phyloP scores from a whole-genome alignment of 768 basidiomycete species.

The Amanita jacksonii region DNA sequence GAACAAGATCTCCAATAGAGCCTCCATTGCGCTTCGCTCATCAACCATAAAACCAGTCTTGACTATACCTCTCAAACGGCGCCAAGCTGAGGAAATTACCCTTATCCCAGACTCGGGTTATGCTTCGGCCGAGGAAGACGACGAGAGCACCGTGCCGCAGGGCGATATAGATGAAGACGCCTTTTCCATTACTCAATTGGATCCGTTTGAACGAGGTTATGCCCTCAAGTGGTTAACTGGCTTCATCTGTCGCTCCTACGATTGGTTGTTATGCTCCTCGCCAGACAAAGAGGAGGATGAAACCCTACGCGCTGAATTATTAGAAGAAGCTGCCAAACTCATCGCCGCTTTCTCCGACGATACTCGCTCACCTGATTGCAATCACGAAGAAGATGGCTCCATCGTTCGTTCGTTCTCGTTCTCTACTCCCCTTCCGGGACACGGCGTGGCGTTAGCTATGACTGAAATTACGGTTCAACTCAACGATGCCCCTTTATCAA shows the following conservation, averaged over 20 bases:
- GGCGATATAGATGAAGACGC: constrained; percentile 6
- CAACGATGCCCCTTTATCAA: constrained; percentile 58
- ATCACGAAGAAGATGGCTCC: constrained; percentile 28
- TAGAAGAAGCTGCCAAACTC: constrained; percentile 52
- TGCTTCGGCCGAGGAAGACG: constrained; percentile 62
- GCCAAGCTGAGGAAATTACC: not conserved
- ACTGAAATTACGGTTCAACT: constrained; percentile 39
- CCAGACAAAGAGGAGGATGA: constrained; percentile 25
- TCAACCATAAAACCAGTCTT: constrained; percentile 16
- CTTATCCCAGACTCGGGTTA: constrained; percentile 65
- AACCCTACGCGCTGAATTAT: constrained; percentile 24
- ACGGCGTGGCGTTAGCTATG: constrained; percentile 1
- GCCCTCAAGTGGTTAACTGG: constrained; percentile 71
- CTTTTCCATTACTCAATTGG: constrained; percentile 37
- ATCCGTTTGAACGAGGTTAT: constrained; percentile 56
- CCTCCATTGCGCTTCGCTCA: constrained; percentile 25
- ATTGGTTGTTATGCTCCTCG: constrained; percentile 30
- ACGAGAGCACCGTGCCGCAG: constrained; percentile 24
- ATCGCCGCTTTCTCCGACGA: constrained; percentile 41
- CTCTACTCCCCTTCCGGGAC: constrained; percentile 14
- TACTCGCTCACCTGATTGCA: constrained; percentile 20
- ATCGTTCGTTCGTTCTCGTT: constrained; percentile 49
- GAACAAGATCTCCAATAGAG: constrained; percentile 19
- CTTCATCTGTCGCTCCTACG: constrained; percentile 50
- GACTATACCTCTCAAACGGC: not conserved